A percentile compares a stretch with the other conserved stretches of the same genome.
Conservation (phyloP, 2,329 filamentous ascomycete species). For the Aspergillus niger region DNA sequence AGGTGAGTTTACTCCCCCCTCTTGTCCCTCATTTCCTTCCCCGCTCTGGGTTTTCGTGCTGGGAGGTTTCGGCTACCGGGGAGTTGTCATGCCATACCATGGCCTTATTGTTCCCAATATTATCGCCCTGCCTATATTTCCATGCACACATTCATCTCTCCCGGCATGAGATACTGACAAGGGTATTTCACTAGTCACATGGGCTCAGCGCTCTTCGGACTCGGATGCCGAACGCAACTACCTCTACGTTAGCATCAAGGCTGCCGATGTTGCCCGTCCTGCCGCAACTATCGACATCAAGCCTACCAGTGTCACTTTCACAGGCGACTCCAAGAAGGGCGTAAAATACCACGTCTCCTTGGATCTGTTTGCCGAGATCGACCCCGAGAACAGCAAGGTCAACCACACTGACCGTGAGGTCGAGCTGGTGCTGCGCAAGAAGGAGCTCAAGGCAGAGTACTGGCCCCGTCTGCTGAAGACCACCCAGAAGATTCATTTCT, state of each 20-base stretch:
- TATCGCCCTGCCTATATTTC: neutral
- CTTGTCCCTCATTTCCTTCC: constrained; percentile 28
- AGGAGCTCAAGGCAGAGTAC: constrained; percentile 90
- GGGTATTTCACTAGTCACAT: constrained; percentile 69
- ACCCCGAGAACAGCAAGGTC: constrained; percentile 77
- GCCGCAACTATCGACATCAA: constrained; percentile 82
- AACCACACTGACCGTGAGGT: constrained; percentile 87
- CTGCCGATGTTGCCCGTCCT: constrained; percentile 76
- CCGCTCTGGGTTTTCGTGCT: constrained; percentile 27
- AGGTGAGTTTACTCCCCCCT: constrained; percentile 40
- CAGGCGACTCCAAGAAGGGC: constrained; percentile 83
- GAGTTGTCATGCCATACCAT: constrained; percentile 10
- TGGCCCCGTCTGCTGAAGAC: constrained; percentile 96
- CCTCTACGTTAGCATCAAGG: constrained; percentile 88
- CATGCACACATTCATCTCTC: constrained; percentile 7
- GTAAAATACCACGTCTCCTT: constrained; percentile 82
- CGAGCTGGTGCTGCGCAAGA: constrained; percentile 92
- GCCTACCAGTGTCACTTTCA: constrained; percentile 75
- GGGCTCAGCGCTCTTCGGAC: constrained; percentile 91
- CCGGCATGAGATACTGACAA: constrained; percentile 8
- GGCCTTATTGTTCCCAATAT: neutral
- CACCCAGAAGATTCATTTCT: constrained; percentile 83
- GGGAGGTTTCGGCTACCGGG: constrained; percentile 11
- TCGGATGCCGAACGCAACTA: constrained; percentile 85
- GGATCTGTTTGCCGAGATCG: constrained; percentile 88